Percentiles rank a stretch among this genome's conserved stretches.
phyloP scores from a whole-genome alignment of 768 basidiomycete species.

The Rhodotorula sphaerocarpa region DNA sequence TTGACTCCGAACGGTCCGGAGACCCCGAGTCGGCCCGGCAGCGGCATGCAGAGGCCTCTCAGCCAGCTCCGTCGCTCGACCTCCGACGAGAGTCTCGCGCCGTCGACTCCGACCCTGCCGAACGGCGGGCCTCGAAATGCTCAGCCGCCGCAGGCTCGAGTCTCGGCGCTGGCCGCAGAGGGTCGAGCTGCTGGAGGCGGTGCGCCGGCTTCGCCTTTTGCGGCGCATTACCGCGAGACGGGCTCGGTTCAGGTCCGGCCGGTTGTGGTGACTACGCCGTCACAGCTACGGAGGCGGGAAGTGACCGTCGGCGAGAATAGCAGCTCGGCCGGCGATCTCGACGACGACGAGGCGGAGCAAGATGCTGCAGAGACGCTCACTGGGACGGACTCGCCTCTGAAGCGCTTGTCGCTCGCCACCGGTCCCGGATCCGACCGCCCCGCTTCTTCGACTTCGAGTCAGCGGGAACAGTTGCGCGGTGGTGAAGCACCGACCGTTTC shows the following conservation, averaged over 20 bases:
- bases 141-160: too few relatives aligned
- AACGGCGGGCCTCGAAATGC: too few relatives aligned
- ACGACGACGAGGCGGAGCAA: constrained; percentile 39
- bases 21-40: constrained; percentile 23
- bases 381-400: constrained; percentile 27
- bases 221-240: constrained; percentile 73
- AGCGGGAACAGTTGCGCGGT: too few relatives aligned
- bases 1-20: constrained; percentile 45
- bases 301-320: constrained; percentile 24
- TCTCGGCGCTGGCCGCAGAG: too few relatives aligned
- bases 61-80: constrained; percentile 6
- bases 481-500: constrained; percentile 60
- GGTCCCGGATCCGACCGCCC: too few relatives aligned
- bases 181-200: not conserved
- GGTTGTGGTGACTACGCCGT: constrained; percentile 48
- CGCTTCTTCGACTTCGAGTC: too few relatives aligned
- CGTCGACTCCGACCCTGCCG: constrained; percentile 1
- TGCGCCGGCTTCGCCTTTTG: constrained; percentile 68
- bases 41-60: not conserved
- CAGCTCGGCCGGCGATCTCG: too few relatives aligned
- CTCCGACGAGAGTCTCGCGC: constrained; percentile 16
- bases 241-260: constrained; percentile 63
- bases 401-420: constrained; percentile 9
- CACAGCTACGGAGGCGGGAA: constrained; percentile 21
- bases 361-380: constrained; percentile 23